Base-by-base conservation (phyloP, 1,139 yeast species). In the Sugiyamaella japonica region DNA sequence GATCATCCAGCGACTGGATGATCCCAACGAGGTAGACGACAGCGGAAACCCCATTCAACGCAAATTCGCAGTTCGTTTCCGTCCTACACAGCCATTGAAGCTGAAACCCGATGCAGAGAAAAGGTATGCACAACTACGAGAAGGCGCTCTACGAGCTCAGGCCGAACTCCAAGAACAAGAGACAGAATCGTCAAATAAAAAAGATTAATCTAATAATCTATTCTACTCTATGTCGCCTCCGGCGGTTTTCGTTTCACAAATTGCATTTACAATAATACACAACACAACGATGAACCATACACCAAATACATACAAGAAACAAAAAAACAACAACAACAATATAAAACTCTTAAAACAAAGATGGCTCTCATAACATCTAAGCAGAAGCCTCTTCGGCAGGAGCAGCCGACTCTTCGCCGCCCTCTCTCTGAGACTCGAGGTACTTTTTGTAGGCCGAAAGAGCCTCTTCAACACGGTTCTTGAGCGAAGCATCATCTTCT, bases 391-490 rank as follows among this genome's bases (percentile, higher is more conserved):
- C 49, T 8, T 29, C 37, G 37, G 46, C 46, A 25, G 49, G 3
- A 28, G 49, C 41, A 15, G 49, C 48, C 31, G 48, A 42, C 15
- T 34, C 49, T 40, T 51, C 49, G 15, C 25, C 54, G 29, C 56
- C 60, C 52, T 61, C 63, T 62, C 64, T 60, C 60, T 61, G 63
- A 48, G 62, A 55, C 61, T 68, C 72, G 52, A 71, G 62, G 63
- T 65, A 72, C 57, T 64, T 63, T 62, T 67, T 63, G 70, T 72
- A 72, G 48, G 98, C 98, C 75, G 86, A 83, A 68, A 87, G 83
- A 65, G 99, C 99, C 76, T 93, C 98, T 69, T 87, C 87, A 72
- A 93, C 90, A 76, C 91, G 96, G 74, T 84, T 83, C 78, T 86
- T 86, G 79, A 93, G 89, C 66, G 88, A 83, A 67, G 84, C 91